Evolutionary conservation across 306 rosid species (phyloP).

Genomic region (Prunus davidiana): DNA sequence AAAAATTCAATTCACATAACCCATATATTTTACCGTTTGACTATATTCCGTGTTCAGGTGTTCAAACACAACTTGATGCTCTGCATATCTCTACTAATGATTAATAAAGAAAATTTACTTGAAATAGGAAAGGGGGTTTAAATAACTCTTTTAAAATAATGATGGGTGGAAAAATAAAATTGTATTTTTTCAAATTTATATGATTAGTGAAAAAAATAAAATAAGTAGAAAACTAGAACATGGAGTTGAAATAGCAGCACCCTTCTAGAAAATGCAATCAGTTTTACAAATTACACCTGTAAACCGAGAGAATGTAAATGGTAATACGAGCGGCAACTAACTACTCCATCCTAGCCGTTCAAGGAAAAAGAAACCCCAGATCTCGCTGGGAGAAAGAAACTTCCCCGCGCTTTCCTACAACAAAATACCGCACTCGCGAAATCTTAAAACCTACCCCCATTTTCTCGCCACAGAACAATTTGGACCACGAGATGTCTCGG

Average conservation of each 20-base stretch:
- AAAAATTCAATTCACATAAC: too few relatives aligned
- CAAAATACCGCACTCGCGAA: not conserved
- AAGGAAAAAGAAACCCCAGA: not conserved
- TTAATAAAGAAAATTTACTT: too few relatives aligned
- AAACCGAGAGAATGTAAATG: not conserved
- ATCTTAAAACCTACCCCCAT: not conserved
- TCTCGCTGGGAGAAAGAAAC: not conserved
- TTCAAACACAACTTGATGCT: too few relatives aligned
- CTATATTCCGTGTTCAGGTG: too few relatives aligned
- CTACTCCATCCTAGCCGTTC: conserved; percentile 10
- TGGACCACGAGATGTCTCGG: not conserved
- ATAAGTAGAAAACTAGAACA: fast-evolving
- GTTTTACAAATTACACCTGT: not conserved
- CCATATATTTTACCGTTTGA: too few relatives aligned
- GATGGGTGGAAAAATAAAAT: too few relatives aligned
- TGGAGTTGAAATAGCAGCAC: fast-evolving
- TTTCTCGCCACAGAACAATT: not conserved
- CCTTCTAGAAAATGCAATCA: not conserved
- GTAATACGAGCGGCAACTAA: not conserved
- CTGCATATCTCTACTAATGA: too few relatives aligned
- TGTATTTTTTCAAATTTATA: fast-evolving
- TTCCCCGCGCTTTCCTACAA: conserved; percentile 32
- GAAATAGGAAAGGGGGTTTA: too few relatives aligned
- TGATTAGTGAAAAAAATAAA: fast-evolving
- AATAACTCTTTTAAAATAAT: too few relatives aligned